Percentiles rank a stretch among this genome's conserved stretches.
These are phyloP conservation scores for Tolypocladium ovalisporum DNA, from an alignment of 2,329 filamentous ascomycete genomes.

Conservation along the genomic window DNA sequence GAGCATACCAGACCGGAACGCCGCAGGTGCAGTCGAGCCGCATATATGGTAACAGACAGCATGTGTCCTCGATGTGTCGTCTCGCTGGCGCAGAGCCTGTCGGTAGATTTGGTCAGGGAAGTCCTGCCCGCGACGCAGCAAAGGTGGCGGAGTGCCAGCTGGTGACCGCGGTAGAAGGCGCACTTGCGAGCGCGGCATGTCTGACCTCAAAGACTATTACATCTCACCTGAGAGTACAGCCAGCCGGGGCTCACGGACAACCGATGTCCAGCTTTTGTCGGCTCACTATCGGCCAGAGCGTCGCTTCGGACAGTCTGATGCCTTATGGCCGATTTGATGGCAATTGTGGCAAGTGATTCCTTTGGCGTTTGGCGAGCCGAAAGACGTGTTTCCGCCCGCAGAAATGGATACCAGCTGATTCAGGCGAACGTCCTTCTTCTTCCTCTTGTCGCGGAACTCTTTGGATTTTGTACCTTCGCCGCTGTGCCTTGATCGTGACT, in stretches of 20 bases:
- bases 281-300: conserved; percentile 3
- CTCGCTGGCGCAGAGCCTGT: background rate
- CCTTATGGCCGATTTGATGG: conserved; percentile 49
- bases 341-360: conserved; percentile 46
- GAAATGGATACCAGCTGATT: conserved; percentile 54
- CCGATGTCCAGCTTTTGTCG: no score
- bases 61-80: background rate
- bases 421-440: conserved; percentile 57
- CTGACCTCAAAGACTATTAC: background rate
- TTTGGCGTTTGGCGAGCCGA: conserved; percentile 9
- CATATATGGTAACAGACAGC: background rate
- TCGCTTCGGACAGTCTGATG: conserved; percentile 39
- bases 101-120: background rate
- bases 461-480: conserved; percentile 22
- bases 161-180: background rate
- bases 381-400: conserved; percentile 15
- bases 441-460: conserved; percentile 45
- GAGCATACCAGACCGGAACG: background rate
- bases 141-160: background rate
- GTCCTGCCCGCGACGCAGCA: background rate
- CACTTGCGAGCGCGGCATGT: background rate
- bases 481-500: conserved; percentile 16
- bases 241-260: background rate
- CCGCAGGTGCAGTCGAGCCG: background rate
- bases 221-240: background rate